Evolutionary conservation across 1,284 basidiomycete species (phyloP), one percentile per base, ranked within the genome.

Genomic region (Takashimella tepidaria): DNA sequence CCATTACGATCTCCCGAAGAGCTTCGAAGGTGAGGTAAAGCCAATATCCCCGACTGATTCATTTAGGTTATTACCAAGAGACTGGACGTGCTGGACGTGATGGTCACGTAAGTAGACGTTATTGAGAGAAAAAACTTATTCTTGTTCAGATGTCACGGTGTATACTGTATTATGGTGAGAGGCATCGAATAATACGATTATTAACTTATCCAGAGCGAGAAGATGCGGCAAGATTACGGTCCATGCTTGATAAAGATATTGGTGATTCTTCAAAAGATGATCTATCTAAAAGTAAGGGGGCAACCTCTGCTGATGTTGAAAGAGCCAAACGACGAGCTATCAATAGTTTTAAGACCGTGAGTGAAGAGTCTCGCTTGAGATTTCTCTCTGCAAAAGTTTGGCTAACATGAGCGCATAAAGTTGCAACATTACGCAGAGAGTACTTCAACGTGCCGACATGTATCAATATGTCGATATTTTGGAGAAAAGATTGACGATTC

Each of bases 21-120:
- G 86, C 53, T 83, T 91, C 56, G 89, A 91, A 80, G 88, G 88
- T 84, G 48, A 60, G 74, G 47, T 19, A n/a, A 13, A 19, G 13
- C 50, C 20, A 48, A 53, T 4, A 53, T 40, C 2, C 46, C 54
- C 31, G 19, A 27, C 21, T 45, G 21, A 21, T 46, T 23, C 23
- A 41, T 8, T 22, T 51, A 89, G 89, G 87, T 0, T 92, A 86
- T 72, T 92, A 92, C 68, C 90, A 92, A 69, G 89, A 92, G 70
- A 92, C 89, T 49, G 88, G 88, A 27, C 80, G 89, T 55, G 90
- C 87, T 42, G 90, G 89, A n/a, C 80, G 90, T 51, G 89, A 92
- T 70, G 87, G 87, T 40, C 74, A 80, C 59, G 88, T 89, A 62
- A 68, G 82, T 76, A 22, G 16, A 13, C 12, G 46, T 23, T n/a